Percentiles rank a stretch among this genome's conserved stretches.
Conservation (phyloP, 345 rosid species). For the Populus deltoides region DNA sequence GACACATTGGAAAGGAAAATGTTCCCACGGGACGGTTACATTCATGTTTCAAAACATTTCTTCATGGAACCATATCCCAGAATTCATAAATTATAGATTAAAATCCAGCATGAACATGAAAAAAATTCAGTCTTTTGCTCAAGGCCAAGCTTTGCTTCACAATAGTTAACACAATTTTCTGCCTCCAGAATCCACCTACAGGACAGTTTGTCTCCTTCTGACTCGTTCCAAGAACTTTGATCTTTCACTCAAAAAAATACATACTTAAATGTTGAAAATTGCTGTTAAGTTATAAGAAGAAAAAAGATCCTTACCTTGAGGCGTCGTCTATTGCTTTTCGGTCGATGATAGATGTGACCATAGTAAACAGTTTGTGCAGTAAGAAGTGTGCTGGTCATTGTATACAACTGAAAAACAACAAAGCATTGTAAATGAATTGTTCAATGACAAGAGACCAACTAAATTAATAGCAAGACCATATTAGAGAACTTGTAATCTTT, state of each 20-base stretch:
- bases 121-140: not conserved
- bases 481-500: not conserved
- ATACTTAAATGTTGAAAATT: not conserved
- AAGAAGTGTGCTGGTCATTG: constrained; percentile 53
- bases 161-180: not conserved
- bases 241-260: not conserved
- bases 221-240: not conserved
- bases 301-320: constrained; percentile 36
- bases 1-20: not conserved
- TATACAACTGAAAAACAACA: constrained; percentile 53
- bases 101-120: not conserved
- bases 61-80: not conserved
- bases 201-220: not conserved
- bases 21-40: not conserved
- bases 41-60: not conserved
- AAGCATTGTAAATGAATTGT: not conserved
- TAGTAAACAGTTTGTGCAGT: constrained; percentile 62
- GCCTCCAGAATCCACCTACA: not conserved
- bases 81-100: not conserved
- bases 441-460: not conserved
- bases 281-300: not conserved
- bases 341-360: constrained; percentile 52
- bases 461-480: not conserved
- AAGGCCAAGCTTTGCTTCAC: not conserved
- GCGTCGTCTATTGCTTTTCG: constrained; percentile 29